A percentile compares a stretch with the other conserved stretches of the same genome.
Evolutionary conservation across 2,329 filamentous ascomycete genomes (phyloP).

Genomic region (Thielaviopsis ethacetica): DNA sequence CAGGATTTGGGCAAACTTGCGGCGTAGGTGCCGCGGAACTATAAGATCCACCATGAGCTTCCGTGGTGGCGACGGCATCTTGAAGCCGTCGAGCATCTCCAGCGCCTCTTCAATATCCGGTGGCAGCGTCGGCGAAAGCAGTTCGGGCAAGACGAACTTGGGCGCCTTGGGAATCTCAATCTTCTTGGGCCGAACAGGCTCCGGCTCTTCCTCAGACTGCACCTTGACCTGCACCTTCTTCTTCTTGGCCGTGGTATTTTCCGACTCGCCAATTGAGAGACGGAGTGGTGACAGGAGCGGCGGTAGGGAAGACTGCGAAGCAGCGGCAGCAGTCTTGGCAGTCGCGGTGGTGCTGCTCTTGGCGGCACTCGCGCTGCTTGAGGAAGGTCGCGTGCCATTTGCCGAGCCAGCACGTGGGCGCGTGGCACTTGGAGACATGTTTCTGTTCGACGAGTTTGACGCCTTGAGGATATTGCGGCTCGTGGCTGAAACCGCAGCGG

Average conservation of each 20-base stretch:
- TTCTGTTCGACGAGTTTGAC: slow-evolving; percentile 16
- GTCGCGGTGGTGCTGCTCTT: slow-evolving; percentile 14
- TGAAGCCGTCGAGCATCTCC: slow-evolving; percentile 3
- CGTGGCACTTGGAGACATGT: slow-evolving; percentile 20
- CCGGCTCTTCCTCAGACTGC: slow-evolving; percentile 20
- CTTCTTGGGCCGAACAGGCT: slow-evolving; percentile 9
- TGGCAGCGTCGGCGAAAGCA: slow-evolving; percentile 41
- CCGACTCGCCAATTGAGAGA: background rate
- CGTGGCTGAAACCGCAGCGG: slow-evolving; percentile 18
- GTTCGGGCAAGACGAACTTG: slow-evolving; percentile 21
- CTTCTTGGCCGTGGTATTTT: background rate
- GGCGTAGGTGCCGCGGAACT: background rate
- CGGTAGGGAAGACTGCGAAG: background rate
- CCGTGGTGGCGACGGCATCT: slow-evolving; percentile 1
- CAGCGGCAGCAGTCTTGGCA: slow-evolving; percentile 4
- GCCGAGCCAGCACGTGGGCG: slow-evolving; percentile 25
- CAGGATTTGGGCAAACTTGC: slow-evolving; percentile 6
- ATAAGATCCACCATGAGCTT: slow-evolving; percentile 2
- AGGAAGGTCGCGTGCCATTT: slow-evolving; percentile 24
- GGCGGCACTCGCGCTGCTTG: background rate
- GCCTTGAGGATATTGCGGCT: slow-evolving; percentile 22
- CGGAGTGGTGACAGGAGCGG: background rate
- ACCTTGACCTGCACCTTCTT: slow-evolving; percentile 14
- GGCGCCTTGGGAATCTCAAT: slow-evolving; percentile 13
- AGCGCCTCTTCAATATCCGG: slow-evolving; percentile 33